A percentile compares a stretch with the other conserved stretches of the same genome.
These are phyloP conservation scores for Arthrocladium fulminans DNA, from an alignment of 2,329 filamentous ascomycete genomes.

Conservation along the genomic window DNA sequence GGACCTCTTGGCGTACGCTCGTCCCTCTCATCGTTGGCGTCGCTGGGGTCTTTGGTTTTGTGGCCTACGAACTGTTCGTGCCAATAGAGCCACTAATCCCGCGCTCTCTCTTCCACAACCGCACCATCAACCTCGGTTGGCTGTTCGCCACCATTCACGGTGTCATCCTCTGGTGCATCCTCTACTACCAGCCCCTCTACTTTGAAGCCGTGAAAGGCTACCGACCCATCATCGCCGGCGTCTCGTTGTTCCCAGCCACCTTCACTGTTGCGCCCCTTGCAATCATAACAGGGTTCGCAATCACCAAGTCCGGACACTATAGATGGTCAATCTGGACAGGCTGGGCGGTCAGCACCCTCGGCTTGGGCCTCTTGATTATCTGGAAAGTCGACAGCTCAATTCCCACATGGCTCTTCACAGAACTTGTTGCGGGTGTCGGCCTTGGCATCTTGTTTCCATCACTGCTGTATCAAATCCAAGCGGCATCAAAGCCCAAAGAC, in stretches of 20 bases:
- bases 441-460: constrained; percentile 58
- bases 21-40: constrained; percentile 52
- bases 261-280: constrained; percentile 56
- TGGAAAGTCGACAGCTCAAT: constrained; percentile 27
- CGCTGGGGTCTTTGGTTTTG: constrained; percentile 44
- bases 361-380: constrained; percentile 44
- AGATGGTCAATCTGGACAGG: constrained; percentile 53
- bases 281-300: constrained; percentile 46
- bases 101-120: constrained; percentile 37
- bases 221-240: constrained; percentile 45
- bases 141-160: constrained; percentile 51
- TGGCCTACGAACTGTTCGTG: constrained; percentile 46
- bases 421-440: constrained; percentile 57
- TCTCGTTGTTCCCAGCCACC: constrained; percentile 51
- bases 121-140: constrained; percentile 42
- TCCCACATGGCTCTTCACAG: constrained; percentile 41
- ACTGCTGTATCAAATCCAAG: constrained; percentile 57
- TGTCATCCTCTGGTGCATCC: constrained; percentile 37
- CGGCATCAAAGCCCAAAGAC: constrained; percentile 47
- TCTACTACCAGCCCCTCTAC: constrained; percentile 47
- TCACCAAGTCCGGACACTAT: constrained; percentile 50
- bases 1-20: constrained; percentile 54
- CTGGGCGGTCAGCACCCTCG: constrained; percentile 52
- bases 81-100: constrained; percentile 45
- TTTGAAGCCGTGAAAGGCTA: constrained; percentile 43